Conservation (phyloP, 306 rosid genomes). For the Vicia faba region DNA sequence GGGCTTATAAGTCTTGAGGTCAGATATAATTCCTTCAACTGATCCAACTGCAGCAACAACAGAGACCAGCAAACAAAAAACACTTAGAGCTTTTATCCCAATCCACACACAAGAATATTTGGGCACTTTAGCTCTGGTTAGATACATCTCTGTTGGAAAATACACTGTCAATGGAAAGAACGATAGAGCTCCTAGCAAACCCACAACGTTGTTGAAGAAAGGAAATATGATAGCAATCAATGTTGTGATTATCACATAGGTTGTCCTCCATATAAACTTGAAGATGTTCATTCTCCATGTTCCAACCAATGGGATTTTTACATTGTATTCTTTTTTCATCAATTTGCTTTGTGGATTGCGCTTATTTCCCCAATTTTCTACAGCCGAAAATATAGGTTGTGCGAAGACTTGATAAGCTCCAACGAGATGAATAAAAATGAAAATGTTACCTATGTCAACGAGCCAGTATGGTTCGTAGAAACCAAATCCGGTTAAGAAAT, state of each 20-base stretch:
- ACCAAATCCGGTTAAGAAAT: slow-evolving; percentile 42
- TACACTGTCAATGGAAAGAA: too few relatives aligned
- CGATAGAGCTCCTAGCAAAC: too few relatives aligned
- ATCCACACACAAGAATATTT: neutral
- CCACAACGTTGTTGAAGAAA: slow-evolving; percentile 57
- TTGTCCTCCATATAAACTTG: slow-evolving; percentile 39
- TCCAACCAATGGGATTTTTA: slow-evolving; percentile 40
- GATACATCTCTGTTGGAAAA: too few relatives aligned
- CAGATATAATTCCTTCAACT: neutral
- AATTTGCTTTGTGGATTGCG: slow-evolving; percentile 47
- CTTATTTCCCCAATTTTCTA: slow-evolving; percentile 30
- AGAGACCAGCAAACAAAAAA: neutral
- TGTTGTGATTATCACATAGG: too few relatives aligned
- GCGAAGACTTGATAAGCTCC: slow-evolving; percentile 53
- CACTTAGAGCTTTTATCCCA: neutral
- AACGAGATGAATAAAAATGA: slow-evolving; percentile 45
- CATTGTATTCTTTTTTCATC: slow-evolving; percentile 40
- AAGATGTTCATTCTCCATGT: slow-evolving; percentile 47
- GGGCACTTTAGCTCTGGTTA: slow-evolving; percentile 40
- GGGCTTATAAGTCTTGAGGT: neutral
- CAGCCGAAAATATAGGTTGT: slow-evolving; percentile 38
- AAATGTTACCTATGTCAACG: slow-evolving; percentile 47
- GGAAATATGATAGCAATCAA: slow-evolving; percentile 53
- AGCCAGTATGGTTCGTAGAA: slow-evolving; percentile 51
- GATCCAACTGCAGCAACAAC: slow-evolving; percentile 7